These are phyloP conservation scores for Alternaria ventricosa DNA, from an alignment of 2,329 filamentous ascomycete species.

Conservation along the genomic window DNA sequence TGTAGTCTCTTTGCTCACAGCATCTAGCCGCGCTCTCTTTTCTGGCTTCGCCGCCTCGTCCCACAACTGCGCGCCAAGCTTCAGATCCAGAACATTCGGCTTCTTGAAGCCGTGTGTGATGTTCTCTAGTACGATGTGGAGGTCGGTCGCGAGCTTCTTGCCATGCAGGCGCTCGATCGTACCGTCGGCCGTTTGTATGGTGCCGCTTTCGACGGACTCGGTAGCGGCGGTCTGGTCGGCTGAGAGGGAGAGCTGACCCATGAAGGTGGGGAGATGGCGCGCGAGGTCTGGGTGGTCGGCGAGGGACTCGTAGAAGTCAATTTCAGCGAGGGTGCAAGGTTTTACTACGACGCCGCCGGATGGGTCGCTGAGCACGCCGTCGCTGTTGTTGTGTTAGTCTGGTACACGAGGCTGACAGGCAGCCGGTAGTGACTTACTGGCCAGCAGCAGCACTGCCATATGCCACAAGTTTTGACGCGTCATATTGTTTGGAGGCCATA, in stretches of 20 bases:
- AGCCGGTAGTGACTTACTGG: conserved; percentile 67
- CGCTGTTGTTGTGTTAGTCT: conserved; percentile 60
- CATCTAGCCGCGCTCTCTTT: conserved; percentile 66
- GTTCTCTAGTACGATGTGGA: conserved; percentile 85
- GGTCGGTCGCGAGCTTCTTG: conserved; percentile 74
- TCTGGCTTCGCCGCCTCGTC: conserved; percentile 70
- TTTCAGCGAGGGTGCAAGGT: conserved; percentile 84
- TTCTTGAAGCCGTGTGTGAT: conserved; percentile 78
- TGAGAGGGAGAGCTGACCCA: conserved; percentile 75
- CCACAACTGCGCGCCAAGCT: conserved; percentile 86
- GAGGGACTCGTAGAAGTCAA: conserved; percentile 85
- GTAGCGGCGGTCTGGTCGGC: conserved; percentile 22
- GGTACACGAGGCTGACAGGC: conserved; percentile 1
- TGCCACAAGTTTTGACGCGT: conserved; percentile 67
- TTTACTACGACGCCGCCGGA: conserved; percentile 91
- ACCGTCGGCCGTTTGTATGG: conserved; percentile 34
- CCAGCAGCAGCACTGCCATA: conserved; percentile 82
- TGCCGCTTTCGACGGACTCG: conserved; percentile 31
- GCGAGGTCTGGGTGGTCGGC: conserved; percentile 74
- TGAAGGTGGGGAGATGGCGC: conserved; percentile 81
- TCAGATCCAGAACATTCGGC: conserved; percentile 92
- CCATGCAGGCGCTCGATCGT: conserved; percentile 56
- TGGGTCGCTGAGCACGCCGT: conserved; percentile 84
- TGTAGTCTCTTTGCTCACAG: conserved; percentile 65
- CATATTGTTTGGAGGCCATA: conserved; percentile 59